Base-by-base conservation (phyloP, 1,284 basidiomycete species). In the Tremellales sp. region DNA sequence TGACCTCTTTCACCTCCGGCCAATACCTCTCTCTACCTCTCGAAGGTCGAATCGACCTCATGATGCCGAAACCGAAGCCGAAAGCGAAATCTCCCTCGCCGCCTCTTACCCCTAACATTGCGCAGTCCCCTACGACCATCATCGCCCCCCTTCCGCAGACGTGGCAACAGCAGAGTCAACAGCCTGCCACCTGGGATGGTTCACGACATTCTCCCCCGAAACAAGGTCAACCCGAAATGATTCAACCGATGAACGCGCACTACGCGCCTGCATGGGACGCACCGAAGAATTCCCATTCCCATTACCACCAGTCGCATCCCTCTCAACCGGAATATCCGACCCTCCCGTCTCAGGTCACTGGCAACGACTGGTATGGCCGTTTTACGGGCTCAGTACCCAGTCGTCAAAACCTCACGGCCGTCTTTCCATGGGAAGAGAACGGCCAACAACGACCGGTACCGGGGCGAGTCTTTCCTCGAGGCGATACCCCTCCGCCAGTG, bases 381-480 rank as follows among this genome's bases (percentile, higher is more conserved):
- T 71, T 75, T 2, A 70, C 72, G 8, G 57, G 60, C 14, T 50
- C 60, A 0, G 78, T 75, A 46, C 89, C 92, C 1, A 85, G 93
- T 64, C 78, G 75, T 14, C 73, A 71, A 24, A 86, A 86, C 58
- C 80, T 93, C 24, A 83, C 84, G 56, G 75, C 79, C 21, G 77
- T 95, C n/a, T 97, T 97, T 68, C 92, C 93, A 7, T 97, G 93
- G 93, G 93, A 97, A 68, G 78, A 81, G 47, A 49, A 61, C 28
- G 79, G 78, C 48, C 79, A 79, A 3, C 47, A 54, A n/a, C 80
- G 85, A 38, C 76, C 77, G 35, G 62, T 76, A 47, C 83, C 87
- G 7, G 77, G 78, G 14, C 81, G 89, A 43, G 80, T 86, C 12
- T 91, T 92, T 66, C 90, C 89, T n/a, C 72, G 71, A 16, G 76